phyloP scores from a whole-genome alignment of 345 rosid species.

The Euphorbia peplus region DNA sequence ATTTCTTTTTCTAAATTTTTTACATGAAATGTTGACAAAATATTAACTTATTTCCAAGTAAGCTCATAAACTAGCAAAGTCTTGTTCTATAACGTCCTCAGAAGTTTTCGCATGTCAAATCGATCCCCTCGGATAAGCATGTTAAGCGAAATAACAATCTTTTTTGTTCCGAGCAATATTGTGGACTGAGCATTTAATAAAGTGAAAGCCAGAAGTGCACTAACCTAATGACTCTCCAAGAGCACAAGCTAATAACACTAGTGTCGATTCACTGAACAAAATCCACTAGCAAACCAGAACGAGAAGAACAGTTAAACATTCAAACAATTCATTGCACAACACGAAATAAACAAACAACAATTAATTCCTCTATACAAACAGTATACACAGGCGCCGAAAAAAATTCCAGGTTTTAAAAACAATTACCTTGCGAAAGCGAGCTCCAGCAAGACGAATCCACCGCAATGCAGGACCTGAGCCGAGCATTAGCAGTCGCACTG shows the following conservation, averaged over 20 bases:
- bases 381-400: no score
- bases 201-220: background rate
- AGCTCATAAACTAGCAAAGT: no score
- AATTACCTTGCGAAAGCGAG: conserved; percentile 74
- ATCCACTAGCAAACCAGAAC: background rate
- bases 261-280: background rate
- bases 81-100: no score
- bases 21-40: background rate
- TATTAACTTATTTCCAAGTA: background rate
- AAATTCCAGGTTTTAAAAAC: background rate
- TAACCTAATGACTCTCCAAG: background rate
- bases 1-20: background rate
- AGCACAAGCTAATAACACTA: background rate
- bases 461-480: conserved; percentile 75
- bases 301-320: background rate
- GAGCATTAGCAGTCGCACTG: conserved; percentile 76
- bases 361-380: background rate
- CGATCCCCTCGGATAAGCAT: no score
- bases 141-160: no score
- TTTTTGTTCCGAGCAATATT: no score
- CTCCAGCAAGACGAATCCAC: conserved; percentile 90
- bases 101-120: no score
- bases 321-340: background rate
- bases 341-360: background rate
- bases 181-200: background rate